These are phyloP conservation scores for Colletotrichum orchidophilum DNA, from an alignment of 2,329 filamentous ascomycete species.

Conservation along the genomic window DNA sequence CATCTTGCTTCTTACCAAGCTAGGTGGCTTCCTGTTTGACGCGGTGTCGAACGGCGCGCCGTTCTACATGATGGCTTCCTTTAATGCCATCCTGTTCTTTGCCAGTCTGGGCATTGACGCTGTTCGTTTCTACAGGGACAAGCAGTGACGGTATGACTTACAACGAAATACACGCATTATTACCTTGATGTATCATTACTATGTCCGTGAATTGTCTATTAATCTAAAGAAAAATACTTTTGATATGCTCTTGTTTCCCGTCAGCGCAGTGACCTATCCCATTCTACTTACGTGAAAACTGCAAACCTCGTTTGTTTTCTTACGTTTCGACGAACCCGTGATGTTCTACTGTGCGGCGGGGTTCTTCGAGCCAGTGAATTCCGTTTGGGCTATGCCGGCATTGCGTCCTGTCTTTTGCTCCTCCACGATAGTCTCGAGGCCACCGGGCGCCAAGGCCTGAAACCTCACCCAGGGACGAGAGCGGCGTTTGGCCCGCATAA, in stretches of 20 bases:
- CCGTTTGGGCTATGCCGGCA: not conserved
- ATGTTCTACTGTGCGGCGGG: not conserved
- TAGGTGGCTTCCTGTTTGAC: slow-evolving; percentile 90
- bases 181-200: not conserved
- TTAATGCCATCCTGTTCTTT: slow-evolving; percentile 79
- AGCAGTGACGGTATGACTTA: slow-evolving; percentile 12
- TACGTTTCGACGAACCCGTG: not conserved
- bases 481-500: not conserved
- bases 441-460: no score
- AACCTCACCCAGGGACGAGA: not conserved
- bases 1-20: slow-evolving; percentile 89
- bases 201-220: not conserved
- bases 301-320: not conserved
- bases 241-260: not conserved
- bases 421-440: not conserved
- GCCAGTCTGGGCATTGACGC: slow-evolving; percentile 63
- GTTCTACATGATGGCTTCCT: slow-evolving; percentile 93
- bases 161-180: not conserved
- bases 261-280: not conserved
- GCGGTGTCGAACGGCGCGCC: slow-evolving; percentile 76
- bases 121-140: slow-evolving; percentile 46
- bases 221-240: not conserved
- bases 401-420: not conserved
- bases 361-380: not conserved
- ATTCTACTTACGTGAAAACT: not conserved